phyloP scores from a whole-genome alignment of 73 alveolate genomes.

The Tetrahymena borealis region DNA sequence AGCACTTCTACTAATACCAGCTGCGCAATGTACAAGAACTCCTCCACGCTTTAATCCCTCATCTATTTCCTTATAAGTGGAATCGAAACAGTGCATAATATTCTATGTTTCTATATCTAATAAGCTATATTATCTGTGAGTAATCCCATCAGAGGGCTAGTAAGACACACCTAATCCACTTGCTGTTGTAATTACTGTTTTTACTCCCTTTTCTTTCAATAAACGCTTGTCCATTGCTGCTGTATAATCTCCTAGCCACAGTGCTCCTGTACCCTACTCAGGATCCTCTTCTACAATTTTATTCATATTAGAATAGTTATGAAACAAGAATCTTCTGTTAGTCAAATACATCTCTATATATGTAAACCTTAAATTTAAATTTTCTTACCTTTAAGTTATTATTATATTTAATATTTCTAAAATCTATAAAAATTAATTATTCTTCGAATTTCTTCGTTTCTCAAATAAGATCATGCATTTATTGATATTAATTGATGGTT shows the following conservation, averaged over 20 bases:
- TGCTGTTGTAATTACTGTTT: neutral
- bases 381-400: too few species aligned
- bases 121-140: neutral
- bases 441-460: too few species aligned
- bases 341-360: neutral
- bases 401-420: too few species aligned
- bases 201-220: neutral
- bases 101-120: conserved; percentile 50
- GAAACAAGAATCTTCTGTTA: neutral
- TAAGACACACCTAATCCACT: neutral
- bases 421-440: too few species aligned
- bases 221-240: neutral
- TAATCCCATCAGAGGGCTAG: neutral
- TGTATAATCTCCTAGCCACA: neutral
- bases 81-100: conserved; percentile 50
- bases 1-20: conserved; percentile 89
- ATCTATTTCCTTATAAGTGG: conserved; percentile 35
- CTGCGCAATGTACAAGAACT: conserved; percentile 81
- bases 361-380: neutral
- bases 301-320: neutral
- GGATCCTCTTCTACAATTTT: neutral
- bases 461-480: too few species aligned
- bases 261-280: neutral
- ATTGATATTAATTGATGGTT: too few species aligned
- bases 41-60: conserved; percentile 55